Percentiles rank a stretch among this genome's conserved stretches.
phyloP scores from a whole-genome alignment of 2,329 filamentous ascomycete genomes.

The Dactylella cylindrospora region DNA sequence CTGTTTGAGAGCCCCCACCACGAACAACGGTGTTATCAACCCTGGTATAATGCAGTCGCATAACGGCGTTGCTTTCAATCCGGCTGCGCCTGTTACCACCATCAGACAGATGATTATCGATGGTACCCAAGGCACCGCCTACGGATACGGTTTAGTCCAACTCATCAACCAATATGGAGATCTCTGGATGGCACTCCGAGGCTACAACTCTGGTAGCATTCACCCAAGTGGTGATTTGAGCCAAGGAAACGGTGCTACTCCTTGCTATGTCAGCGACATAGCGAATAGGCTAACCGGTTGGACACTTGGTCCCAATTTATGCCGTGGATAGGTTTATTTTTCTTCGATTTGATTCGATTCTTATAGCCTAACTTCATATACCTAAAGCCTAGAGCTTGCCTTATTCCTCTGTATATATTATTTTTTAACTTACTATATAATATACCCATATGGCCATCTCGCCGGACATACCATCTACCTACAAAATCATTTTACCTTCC shows the following conservation, averaged over 20 bases:
- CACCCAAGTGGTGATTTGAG: constrained; percentile 51
- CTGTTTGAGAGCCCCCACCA: constrained; percentile 52
- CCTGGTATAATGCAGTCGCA: constrained; percentile 54
- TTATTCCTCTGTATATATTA: constrained; percentile 13
- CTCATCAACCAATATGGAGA: constrained; percentile 47
- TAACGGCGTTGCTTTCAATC: constrained; percentile 51
- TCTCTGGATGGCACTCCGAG: constrained; percentile 53
- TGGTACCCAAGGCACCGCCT: constrained; percentile 48
- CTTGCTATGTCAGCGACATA: constrained; percentile 53
- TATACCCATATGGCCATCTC: constrained; percentile 5
- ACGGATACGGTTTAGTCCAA: constrained; percentile 48
- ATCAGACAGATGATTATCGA: constrained; percentile 50
- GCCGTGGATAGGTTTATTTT: constrained; percentile 6
- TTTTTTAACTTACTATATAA: constrained; percentile 1
- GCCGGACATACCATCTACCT: not conserved
- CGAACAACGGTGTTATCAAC: constrained; percentile 51
- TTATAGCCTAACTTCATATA: not conserved
- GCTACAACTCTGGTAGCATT: constrained; percentile 54
- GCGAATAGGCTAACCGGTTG: constrained; percentile 53
- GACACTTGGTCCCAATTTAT: constrained; percentile 44
- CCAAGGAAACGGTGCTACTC: constrained; percentile 51
- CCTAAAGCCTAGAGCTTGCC: not conserved
- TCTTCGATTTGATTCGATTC: not conserved
- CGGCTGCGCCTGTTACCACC: constrained; percentile 35
- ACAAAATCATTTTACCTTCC: not conserved